These are phyloP conservation scores for Thymus mandschuricus DNA, from an alignment of 257 asterid genomes.

Conservation along the genomic window DNA sequence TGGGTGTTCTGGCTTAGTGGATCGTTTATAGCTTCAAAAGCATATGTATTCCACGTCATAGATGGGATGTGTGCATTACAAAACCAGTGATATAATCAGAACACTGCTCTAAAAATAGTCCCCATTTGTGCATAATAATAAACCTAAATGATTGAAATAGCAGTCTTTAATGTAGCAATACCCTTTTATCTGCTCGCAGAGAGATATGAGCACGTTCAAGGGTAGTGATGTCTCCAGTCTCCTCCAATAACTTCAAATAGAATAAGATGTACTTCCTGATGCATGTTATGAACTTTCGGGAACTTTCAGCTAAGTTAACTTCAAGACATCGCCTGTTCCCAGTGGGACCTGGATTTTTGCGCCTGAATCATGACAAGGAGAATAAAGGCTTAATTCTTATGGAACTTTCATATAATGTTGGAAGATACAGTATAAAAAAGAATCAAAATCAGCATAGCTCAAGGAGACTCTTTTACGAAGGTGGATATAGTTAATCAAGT, in stretches of 20 bases:
- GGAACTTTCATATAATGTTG: neutral
- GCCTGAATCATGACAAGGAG: constrained; percentile 52
- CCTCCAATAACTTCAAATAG: constrained; percentile 90
- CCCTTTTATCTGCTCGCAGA: constrained; percentile 96
- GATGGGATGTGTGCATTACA: neutral
- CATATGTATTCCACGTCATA: neutral
- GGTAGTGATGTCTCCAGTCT: constrained; percentile 79
- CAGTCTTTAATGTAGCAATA: constrained; percentile 38
- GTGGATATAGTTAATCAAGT: constrained; percentile 19
- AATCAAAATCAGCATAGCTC: constrained; percentile 20
- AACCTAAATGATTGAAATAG: constrained; percentile 25
- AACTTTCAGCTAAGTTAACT: constrained; percentile 95
- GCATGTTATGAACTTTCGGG: constrained; percentile 95
- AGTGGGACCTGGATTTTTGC: constrained; percentile 77
- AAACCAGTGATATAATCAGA: constrained; percentile 2
- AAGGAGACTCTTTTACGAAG: neutral
- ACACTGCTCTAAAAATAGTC: constrained; percentile 1
- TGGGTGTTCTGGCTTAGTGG: constrained; percentile 4
- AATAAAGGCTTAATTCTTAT: constrained; percentile 5
- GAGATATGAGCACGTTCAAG: constrained; percentile 85
- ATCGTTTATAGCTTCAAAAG: neutral
- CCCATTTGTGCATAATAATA: constrained; percentile 7
- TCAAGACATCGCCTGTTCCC: constrained; percentile 84
- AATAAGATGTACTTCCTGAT: constrained; percentile 87
- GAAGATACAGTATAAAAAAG: constrained; percentile 8